A percentile compares a stretch with the other conserved stretches of the same genome.
These are phyloP conservation scores for Auriscalpium orientale DNA, from an alignment of 768 basidiomycete species.

Conservation along the genomic window DNA sequence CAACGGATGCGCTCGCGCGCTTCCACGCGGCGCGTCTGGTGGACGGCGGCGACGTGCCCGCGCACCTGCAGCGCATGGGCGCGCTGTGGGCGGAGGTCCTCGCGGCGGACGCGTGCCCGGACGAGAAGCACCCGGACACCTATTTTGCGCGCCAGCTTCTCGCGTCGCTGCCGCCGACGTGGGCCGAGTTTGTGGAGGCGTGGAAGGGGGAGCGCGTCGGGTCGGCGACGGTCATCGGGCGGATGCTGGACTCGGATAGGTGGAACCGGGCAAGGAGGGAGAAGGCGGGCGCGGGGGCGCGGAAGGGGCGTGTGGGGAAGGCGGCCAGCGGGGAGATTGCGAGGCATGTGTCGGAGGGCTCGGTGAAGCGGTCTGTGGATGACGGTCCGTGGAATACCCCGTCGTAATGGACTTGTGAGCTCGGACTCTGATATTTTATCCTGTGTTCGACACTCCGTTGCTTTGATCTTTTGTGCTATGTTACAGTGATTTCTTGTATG, in stretches of 20 bases:
- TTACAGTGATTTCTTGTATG: no score
- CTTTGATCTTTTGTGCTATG: neutral
- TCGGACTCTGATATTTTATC: neutral
- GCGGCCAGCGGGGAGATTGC: neutral
- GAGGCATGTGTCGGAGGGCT: neutral
- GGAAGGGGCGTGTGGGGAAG: neutral
- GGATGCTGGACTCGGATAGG: neutral
- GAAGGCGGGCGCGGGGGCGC: neutral
- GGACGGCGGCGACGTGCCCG: constrained; percentile 5
- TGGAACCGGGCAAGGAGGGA: neutral
- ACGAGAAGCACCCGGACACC: constrained; percentile 3
- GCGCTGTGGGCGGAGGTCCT: constrained; percentile 10
- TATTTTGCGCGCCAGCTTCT: neutral
- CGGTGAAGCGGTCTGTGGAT: no score
- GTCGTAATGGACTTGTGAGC: neutral
- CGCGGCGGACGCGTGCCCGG: neutral
- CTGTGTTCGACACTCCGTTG: neutral
- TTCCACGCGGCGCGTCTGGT: neutral
- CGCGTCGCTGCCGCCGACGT: neutral
- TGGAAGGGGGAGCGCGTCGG: neutral
- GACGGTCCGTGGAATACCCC: neutral
- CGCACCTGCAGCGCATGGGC: constrained; percentile 12
- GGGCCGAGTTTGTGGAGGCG: neutral
- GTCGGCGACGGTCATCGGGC: neutral
- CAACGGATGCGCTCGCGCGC: constrained; percentile 4